phyloP scores from a whole-genome alignment of 225 moss, liverwort and hornwort species.

The Bryoerythrophyllum caledonicum region DNA sequence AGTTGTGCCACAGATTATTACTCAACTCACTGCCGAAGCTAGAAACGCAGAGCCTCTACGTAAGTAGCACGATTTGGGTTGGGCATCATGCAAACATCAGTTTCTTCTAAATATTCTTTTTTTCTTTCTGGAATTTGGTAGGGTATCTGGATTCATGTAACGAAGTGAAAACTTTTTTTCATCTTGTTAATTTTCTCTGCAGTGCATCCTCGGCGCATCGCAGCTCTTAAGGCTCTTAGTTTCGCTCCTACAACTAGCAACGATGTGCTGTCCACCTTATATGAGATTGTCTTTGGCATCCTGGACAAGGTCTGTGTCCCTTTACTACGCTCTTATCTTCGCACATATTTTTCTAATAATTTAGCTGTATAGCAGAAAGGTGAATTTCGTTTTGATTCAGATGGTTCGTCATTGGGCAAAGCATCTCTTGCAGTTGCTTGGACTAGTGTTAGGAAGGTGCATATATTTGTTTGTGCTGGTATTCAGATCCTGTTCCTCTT shows the following conservation, averaged over 20 bases:
- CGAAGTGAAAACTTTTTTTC: constrained; percentile 9
- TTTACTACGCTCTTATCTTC: constrained; percentile 5
- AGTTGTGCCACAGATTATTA: constrained; percentile 92
- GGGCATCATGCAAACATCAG: not conserved
- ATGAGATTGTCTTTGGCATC: constrained; percentile 93
- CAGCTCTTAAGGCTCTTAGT: constrained; percentile 93
- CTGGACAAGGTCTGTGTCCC: constrained; percentile 76
- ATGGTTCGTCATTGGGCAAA: not conserved
- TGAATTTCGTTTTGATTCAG: constrained; percentile 10
- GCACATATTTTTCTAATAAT: not conserved
- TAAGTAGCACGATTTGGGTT: constrained; percentile 29
- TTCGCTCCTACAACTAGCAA: constrained; percentile 86
- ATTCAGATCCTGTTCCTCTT: constrained; percentile 5
- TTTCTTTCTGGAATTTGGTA: constrained; percentile 8
- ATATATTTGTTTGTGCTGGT: not conserved
- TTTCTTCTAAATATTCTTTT: not conserved
- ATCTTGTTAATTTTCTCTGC: constrained; percentile 33
- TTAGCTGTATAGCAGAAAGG: constrained; percentile 6
- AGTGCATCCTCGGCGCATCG: constrained; percentile 94
- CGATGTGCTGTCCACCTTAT: constrained; percentile 73
- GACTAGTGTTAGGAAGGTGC: constrained; percentile 8
- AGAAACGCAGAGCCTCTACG: constrained; percentile 78
- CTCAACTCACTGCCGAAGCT: constrained; percentile 80
- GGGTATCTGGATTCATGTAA: constrained; percentile 5
- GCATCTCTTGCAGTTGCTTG: constrained; percentile 13